Evolutionary conservation across 139 green algal species (phyloP).

Genomic region (Axilococcus clingmanii): DNA sequence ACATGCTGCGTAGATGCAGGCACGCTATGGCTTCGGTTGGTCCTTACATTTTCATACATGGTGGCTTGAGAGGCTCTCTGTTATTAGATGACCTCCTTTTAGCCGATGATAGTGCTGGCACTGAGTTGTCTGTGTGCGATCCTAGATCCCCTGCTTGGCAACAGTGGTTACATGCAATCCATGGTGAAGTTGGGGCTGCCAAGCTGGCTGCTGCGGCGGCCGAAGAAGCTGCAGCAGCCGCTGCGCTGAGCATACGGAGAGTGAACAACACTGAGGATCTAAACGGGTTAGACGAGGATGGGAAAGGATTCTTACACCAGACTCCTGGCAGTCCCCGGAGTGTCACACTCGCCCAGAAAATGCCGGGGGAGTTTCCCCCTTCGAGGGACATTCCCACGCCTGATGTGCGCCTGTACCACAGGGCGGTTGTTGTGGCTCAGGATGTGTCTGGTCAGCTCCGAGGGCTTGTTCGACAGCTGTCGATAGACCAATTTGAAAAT

Average conservation of each 20-base stretch:
- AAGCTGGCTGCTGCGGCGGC: constrained; percentile 63
- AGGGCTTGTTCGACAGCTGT: constrained; percentile 86
- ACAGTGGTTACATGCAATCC: constrained; percentile 65
- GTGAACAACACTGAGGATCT: constrained; percentile 50
- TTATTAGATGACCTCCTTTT: constrained; percentile 82
- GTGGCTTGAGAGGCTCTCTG: constrained; percentile 67
- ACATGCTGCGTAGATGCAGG: constrained; percentile 41
- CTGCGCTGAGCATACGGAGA: constrained; percentile 47
- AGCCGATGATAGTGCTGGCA: constrained; percentile 62
- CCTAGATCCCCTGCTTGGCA: constrained; percentile 58
- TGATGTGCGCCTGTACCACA: constrained; percentile 83
- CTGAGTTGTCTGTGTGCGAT: constrained; percentile 73
- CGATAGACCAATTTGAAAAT: constrained; percentile 98
- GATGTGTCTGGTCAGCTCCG: constrained; percentile 40
- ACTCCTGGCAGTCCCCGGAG: constrained; percentile 7
- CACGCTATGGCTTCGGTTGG: constrained; percentile 83
- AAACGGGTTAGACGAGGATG: constrained; percentile 45
- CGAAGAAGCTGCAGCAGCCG: constrained; percentile 79
- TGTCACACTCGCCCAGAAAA: constrained; percentile 29
- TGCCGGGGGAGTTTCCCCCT: constrained; percentile 19
- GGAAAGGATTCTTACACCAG: constrained; percentile 5
- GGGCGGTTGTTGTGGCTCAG: constrained; percentile 83
- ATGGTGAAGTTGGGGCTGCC: constrained; percentile 48
- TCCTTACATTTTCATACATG: constrained; percentile 91
- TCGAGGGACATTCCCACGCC: constrained; percentile 48